Percentiles rank a stretch among this genome's conserved stretches.
phyloP scores from a whole-genome alignment of 176 grass and related monocot genomes.

The Bromus sterilis region DNA sequence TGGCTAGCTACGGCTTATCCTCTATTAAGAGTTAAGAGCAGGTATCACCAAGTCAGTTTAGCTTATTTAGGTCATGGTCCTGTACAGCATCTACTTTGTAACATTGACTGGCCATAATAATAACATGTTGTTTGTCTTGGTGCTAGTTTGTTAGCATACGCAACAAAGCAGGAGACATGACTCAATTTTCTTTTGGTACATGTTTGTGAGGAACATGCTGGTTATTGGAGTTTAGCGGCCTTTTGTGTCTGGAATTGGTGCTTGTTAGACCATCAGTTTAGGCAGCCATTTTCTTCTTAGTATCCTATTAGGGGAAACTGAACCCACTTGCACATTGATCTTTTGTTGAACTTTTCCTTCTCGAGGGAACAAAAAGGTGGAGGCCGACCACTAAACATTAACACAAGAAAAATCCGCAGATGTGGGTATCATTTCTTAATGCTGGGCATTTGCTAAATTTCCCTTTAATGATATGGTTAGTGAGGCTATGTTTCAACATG shows the following conservation, averaged over 20 bases:
- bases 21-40: neutral
- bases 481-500: neutral
- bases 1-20: neutral
- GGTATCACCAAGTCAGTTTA: conserved; percentile 20
- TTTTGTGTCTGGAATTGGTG: conserved; percentile 27
- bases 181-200: conserved; percentile 29
- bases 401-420: conserved; percentile 52
- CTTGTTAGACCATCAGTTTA: conserved; percentile 44
- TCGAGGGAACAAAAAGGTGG: conserved; percentile 50
- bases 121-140: conserved; percentile 23
- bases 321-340: conserved; percentile 34
- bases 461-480: neutral
- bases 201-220: conserved; percentile 38
- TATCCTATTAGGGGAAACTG: conserved; percentile 35
- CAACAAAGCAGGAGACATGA: conserved; percentile 33
- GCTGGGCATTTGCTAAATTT: neutral
- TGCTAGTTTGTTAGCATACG: conserved; percentile 10
- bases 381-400: conserved; percentile 41
- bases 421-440: conserved; percentile 38
- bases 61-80: conserved; percentile 26
- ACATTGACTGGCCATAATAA: conserved; percentile 26
- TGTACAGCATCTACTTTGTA: conserved; percentile 32
- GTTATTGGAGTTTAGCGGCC: conserved; percentile 38
- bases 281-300: conserved; percentile 34
- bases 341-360: conserved; percentile 31